Evolutionary conservation across 257 asterid species (phyloP).

Genomic region (Paraleonurus japonicus): DNA sequence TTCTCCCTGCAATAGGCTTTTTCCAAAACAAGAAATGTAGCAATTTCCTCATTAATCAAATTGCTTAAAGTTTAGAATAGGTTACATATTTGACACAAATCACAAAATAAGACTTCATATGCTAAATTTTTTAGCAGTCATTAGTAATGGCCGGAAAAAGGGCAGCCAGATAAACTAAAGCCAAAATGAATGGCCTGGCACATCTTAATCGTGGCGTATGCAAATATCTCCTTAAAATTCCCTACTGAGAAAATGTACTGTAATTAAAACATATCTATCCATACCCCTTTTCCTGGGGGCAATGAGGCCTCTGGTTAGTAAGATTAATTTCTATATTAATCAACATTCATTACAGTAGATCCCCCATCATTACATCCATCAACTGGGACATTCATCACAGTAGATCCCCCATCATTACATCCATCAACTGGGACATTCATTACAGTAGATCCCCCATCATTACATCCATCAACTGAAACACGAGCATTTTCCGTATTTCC

Average conservation of each 20-base stretch:
- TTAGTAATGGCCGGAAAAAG: not conserved
- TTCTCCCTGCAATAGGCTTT: constrained; percentile 1
- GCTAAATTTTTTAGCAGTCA: not conserved
- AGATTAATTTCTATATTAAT: constrained; percentile 10
- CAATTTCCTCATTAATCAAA: not conserved
- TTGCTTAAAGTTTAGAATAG: not conserved
- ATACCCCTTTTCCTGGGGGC: not conserved
- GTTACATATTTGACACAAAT: constrained; percentile 7
- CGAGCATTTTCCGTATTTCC: constrained; percentile 16
- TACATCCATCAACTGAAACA: constrained; percentile 11
- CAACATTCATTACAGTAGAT: constrained; percentile 11
- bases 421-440: constrained; percentile 20
- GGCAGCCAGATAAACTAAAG: not conserved
- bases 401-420: constrained; percentile 14
- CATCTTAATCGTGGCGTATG: constrained; percentile 1
- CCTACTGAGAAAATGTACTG: not conserved
- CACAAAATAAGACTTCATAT: constrained; percentile 14
- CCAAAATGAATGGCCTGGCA: not conserved
- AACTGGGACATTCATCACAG: constrained; percentile 14
- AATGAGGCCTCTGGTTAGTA: not conserved
- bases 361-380: constrained; percentile 16
- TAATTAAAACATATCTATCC: not conserved
- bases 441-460: constrained; percentile 10
- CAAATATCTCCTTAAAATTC: constrained; percentile 9
- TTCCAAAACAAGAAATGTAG: not conserved